Percentiles rank a stretch among this genome's conserved stretches.
phyloP scores from a whole-genome alignment of 2,329 filamentous ascomycete genomes.

The Ascochyta viciae-villosae region DNA sequence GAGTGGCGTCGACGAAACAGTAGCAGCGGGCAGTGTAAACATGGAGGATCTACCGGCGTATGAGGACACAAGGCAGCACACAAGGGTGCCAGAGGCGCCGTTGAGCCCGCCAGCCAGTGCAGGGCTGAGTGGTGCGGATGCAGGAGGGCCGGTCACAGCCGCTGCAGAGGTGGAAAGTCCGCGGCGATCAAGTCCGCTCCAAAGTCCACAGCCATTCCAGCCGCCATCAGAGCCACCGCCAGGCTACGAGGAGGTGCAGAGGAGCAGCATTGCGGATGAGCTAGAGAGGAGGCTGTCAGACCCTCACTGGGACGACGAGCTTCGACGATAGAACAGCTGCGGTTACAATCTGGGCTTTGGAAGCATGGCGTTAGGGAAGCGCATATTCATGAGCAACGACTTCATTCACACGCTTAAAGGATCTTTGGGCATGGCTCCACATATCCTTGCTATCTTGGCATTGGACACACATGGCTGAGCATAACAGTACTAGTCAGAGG shows the following conservation, averaged over 20 bases:
- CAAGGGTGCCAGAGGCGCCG: conserved; percentile 41
- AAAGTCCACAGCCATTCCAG: conserved; percentile 48
- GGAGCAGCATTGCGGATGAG: conserved; percentile 77
- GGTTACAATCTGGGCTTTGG: neutral
- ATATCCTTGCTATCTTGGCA: neutral
- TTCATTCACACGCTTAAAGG: neutral
- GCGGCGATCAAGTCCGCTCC: conserved; percentile 39
- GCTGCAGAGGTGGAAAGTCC: conserved; percentile 30
- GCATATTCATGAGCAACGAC: conserved; percentile 19
- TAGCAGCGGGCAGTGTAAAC: conserved; percentile 66
- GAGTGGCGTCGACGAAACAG: conserved; percentile 61
- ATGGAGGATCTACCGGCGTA: conserved; percentile 90
- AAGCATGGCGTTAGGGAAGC: conserved; percentile 40
- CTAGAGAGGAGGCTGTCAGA: conserved; percentile 61
- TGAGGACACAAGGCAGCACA: conserved; percentile 64
- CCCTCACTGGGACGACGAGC: conserved; percentile 31
- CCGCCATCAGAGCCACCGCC: conserved; percentile 80
- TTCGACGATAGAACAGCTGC: conserved; percentile 2
- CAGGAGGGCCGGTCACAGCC: conserved; percentile 23
- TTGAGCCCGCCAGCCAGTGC: conserved; percentile 29
- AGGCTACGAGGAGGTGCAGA: conserved; percentile 89
- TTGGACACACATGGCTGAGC: neutral
- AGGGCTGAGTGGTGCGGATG: conserved; percentile 19
- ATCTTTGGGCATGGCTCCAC: neutral
- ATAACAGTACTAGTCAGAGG: neutral